Evolutionary conservation across 176 grass and related monocot genomes (phyloP).

Genomic region (Luzula sylvatica): DNA sequence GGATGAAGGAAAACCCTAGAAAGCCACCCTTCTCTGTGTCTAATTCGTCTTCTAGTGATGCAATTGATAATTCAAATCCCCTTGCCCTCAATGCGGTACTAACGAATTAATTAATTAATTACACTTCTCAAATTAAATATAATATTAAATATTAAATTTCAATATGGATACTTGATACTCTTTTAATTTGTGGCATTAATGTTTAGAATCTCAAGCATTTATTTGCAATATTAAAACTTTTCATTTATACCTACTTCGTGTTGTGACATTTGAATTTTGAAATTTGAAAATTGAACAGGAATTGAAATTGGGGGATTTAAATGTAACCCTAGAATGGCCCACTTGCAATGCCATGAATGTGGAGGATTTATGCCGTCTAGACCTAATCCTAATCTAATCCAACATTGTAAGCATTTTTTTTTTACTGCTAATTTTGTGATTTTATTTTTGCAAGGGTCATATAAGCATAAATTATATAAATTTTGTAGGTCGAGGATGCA

Average conservation of each 20-base stretch:
- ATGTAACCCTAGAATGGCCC: slow-evolving; percentile 49
- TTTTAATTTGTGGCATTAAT: too few relatives aligned
- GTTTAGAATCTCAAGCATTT: background rate
- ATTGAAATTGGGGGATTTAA: slow-evolving; percentile 75
- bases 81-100: slow-evolving; percentile 77
- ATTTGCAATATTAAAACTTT: background rate
- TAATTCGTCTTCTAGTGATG: slow-evolving; percentile 25
- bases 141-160: background rate
- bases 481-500: slow-evolving; percentile 70
- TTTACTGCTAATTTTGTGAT: slow-evolving; percentile 11
- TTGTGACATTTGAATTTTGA: slow-evolving; percentile 17
- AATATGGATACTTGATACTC: background rate
- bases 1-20: slow-evolving; percentile 44
- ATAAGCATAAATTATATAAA: background rate
- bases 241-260: slow-evolving; percentile 1
- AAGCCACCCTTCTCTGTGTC: slow-evolving; percentile 41
- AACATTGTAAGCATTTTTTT: slow-evolving; percentile 51
- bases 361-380: slow-evolving; percentile 67
- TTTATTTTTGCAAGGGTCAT: background rate
- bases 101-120: background rate
- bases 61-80: slow-evolving; percentile 26
- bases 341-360: slow-evolving; percentile 72
- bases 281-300: slow-evolving; percentile 33
- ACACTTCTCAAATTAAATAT: background rate
- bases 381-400: slow-evolving; percentile 44